A percentile compares a stretch with the other conserved stretches of the same genome.
Conservation (phyloP, 345 rosid species). For the Lagerstroemia speciosa region DNA sequence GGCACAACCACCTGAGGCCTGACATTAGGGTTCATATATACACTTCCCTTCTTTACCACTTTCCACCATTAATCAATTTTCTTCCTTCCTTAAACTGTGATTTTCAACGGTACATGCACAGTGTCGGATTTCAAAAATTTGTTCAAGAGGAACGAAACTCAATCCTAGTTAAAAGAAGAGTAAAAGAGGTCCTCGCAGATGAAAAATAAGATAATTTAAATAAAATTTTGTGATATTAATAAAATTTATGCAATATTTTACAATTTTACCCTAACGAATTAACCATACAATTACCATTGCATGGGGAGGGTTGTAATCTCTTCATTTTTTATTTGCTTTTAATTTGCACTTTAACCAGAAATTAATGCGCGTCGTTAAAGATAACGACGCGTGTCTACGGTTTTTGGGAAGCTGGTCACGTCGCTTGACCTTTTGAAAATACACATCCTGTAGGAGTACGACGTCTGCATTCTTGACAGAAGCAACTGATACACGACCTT, state of each 20-base stretch:
- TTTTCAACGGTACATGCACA: too few species aligned
- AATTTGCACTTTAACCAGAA: background rate
- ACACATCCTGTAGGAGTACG: background rate
- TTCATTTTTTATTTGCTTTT: background rate
- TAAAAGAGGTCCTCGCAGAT: too few species aligned
- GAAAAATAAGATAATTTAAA: too few species aligned
- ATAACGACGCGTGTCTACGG: background rate
- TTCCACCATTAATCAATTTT: background rate
- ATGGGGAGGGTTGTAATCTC: background rate
- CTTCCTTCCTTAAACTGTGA: too few species aligned
- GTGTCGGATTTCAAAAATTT: too few species aligned
- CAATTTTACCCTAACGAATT: too few species aligned
- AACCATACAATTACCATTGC: too few species aligned
- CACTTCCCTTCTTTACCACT: background rate
- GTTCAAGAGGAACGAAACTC: too few species aligned
- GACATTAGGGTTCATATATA: conserved; percentile 66
- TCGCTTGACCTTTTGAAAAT: background rate
- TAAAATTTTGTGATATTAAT: too few species aligned
- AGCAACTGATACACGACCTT: background rate
- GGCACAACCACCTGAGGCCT: conserved; percentile 83
- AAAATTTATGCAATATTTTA: too few species aligned
- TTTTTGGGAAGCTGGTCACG: background rate
- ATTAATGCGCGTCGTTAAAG: background rate
- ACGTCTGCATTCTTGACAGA: background rate
- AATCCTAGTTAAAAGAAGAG: too few species aligned